Base-by-base conservation (phyloP, 176 grass and related monocot species). In the Poa annua region DNA sequence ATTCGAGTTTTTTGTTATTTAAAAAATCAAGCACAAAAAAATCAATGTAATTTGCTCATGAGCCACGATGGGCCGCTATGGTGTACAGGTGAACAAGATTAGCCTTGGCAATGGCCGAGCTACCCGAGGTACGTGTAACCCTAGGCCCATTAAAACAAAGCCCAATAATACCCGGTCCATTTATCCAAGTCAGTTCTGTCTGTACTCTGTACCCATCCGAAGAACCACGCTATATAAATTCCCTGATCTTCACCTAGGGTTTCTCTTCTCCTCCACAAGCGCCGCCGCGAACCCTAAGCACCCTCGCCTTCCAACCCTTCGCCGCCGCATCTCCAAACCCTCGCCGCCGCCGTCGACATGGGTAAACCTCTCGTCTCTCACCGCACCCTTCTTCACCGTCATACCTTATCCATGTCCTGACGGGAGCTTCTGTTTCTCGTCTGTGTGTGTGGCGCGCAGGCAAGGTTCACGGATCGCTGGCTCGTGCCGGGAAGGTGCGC, bases 381-480 rank as follows among this genome's bases (percentile, higher is more conserved):
- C 54, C 54, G 7, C 54, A 3, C 20, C 54, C 8, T 22, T 22
- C 54, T 22, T 21, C 20, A 4, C 20, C 54, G 20, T 21, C 54
- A 22, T 11, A 21, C 54, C 54, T 11, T 3, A n/a, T 6, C 6
- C 22, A 0, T 38, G 32, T 3, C 4, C n/a, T 54, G 20, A 72
- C 4, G 6, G 20, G 71, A 10, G 32, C 7, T 7, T 66, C 2
- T 65, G 19, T 16, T 41, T 0, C 42, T 57, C 11, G 44, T 44
- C 42, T 65, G 3, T 21, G 11, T 68, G 0, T 20, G 77, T 16
- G 10, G 47, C 80, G 21, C 61, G 81, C 85, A 94, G 90, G 93
- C 41, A 95, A 95, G 93, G 93, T 95, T 50, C 93, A 95, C 64
- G 93, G 93, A 84, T 95, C 93, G 75, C 61, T 95, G 25, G 93